Base-by-base conservation (phyloP, 176 grass and related monocot species). In the Cenchrus americanus region DNA sequence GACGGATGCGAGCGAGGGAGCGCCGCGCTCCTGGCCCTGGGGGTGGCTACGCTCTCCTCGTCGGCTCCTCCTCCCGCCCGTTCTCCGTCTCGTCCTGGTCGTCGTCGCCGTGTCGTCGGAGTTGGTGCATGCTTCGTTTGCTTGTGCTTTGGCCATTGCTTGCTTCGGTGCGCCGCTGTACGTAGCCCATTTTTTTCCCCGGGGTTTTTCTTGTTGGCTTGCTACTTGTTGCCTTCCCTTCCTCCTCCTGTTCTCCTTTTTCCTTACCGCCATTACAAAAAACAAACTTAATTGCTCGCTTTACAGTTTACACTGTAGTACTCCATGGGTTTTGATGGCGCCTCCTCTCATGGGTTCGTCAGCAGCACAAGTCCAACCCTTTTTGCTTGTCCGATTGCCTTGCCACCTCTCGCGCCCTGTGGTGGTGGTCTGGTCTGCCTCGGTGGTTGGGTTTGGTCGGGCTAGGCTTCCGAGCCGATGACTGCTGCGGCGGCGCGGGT, bases 201-300 rank as follows among this genome's bases (percentile, higher is more conserved):
- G 10, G 74, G 42, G 51, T 10, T 58, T 70, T 71, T 55, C 32
- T 82, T 83, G 88, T 86, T 90, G 30, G 8, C 9, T 86, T 87
- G 50, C 70, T 61, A 22, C 77, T 76, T 84, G 87, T 84, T 82
- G 14, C 52, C 4, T 76, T 76, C 4, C 3, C 34, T 37, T 11
- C 60, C 57, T n/a, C 54, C 57, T 60, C 57, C 57, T 23, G 21
- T 54, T 52, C 50, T 0, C n/a, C n/a, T n/a, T n/a, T n/a, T 15
- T 66, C 22, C 32, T 15, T 66, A 40, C 32, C 37, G 49, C 71
- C 26, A 12, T 37, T 54, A 53, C 48, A 15, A 66, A 5, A 68
- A 79, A n/a, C n/a, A 10, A 69, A 43, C 49, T 55, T 54, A 40
- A 41, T 68, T 18, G 49, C 30, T 80, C 77, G 46, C 46, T 53